A percentile compares a stretch with the other conserved stretches of the same genome.
phyloP scores from a whole-genome alignment of 176 grass and related monocot genomes.

The Aegilops speltoides region DNA sequence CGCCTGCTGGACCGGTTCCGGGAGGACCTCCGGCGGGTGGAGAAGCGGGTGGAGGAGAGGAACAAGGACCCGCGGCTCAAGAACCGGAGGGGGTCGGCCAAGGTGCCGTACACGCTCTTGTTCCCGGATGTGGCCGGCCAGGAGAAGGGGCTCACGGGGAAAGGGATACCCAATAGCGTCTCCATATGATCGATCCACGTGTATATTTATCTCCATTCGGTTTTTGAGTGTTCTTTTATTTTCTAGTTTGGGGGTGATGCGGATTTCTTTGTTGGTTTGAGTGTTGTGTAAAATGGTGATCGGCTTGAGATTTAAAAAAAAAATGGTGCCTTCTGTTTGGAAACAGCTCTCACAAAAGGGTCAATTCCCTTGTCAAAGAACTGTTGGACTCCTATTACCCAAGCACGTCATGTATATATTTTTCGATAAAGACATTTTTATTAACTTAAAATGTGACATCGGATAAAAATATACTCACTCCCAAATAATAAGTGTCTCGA shows the following conservation, averaged over 20 bases:
- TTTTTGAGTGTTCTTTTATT: background rate
- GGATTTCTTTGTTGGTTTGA: background rate
- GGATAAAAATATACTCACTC: too few species aligned
- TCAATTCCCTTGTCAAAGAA: background rate
- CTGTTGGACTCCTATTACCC: too few species aligned
- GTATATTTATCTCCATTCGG: background rate
- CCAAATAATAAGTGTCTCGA: too few species aligned
- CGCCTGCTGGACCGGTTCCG: slow-evolving; percentile 63
- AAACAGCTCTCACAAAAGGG: background rate
- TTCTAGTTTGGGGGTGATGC: background rate
- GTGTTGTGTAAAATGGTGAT: background rate
- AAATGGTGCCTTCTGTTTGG: background rate
- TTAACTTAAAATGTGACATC: too few species aligned
- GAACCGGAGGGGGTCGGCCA: slow-evolving; percentile 59
- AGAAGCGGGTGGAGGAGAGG: slow-evolving; percentile 59
- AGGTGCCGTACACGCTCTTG: slow-evolving; percentile 81
- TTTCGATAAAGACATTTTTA: too few species aligned
- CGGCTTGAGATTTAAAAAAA: background rate
- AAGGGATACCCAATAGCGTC: slow-evolving; percentile 96
- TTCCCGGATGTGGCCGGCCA: slow-evolving; percentile 58
- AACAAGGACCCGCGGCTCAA: slow-evolving; percentile 51
- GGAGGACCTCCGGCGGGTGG: slow-evolving; percentile 52
- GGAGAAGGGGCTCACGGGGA: slow-evolving; percentile 80
- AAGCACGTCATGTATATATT: too few species aligned
- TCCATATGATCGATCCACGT: slow-evolving; percentile 43